A percentile compares a stretch with the other conserved stretches of the same genome.
Evolutionary conservation across 1,284 basidiomycete genomes (phyloP).

Genomic region (Cystobasidium pallidum): DNA sequence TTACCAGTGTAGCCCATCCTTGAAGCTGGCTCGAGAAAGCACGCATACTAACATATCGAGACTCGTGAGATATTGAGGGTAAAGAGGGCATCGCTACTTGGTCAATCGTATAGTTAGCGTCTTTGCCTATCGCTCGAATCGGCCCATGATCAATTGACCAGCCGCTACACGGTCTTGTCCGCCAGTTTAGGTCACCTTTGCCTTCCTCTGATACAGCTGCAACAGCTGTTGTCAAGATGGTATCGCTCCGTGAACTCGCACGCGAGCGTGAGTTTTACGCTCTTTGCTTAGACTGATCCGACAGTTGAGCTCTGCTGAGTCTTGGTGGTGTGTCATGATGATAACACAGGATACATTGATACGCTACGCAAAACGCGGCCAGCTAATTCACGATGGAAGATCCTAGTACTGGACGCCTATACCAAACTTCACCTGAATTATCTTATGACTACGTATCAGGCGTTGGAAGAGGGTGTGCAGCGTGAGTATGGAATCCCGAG

Average conservation of each 20-base stretch:
- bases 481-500: conserved; percentile 63
- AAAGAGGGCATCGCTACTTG: no score
- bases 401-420: conserved; percentile 91
- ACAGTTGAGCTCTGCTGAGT: neutral
- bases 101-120: no score
- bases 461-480: conserved; percentile 90
- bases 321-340: neutral
- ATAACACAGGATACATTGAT: conserved; percentile 50
- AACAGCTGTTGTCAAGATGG: conserved; percentile 21
- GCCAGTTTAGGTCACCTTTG: neutral
- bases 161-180: neutral
- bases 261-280: conserved; percentile 28
- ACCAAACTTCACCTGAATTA: conserved; percentile 81
- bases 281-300: no score
- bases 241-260: conserved; percentile 31
- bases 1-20: no score
- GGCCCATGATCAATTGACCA: neutral
- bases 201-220: neutral
- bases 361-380: conserved; percentile 48
- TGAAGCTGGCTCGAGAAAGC: no score
- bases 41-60: no score
- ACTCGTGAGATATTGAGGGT: no score
- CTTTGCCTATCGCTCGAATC: no score
- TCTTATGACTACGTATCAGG: conserved; percentile 89
- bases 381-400: conserved; percentile 72